Conservation (phyloP, 306 rosid genomes). For the Macrotyloma uniflorum region DNA sequence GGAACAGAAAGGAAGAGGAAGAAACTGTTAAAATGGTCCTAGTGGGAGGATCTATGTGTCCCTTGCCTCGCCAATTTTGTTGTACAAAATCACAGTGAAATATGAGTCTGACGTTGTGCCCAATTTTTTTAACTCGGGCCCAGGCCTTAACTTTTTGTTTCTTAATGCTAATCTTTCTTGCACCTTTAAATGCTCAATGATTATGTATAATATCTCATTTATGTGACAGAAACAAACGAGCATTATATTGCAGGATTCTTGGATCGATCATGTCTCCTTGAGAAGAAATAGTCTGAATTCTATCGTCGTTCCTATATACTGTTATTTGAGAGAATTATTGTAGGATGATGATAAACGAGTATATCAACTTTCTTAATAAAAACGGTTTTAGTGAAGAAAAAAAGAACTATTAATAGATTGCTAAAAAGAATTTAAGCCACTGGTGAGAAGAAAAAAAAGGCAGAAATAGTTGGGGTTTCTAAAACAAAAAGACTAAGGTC, state of each 20-base stretch:
- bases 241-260: slow-evolving; percentile 21
- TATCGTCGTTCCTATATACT: slow-evolving; percentile 1
- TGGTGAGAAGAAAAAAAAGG: background rate
- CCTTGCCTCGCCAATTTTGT: slow-evolving; percentile 41
- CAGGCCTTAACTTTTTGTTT: background rate
- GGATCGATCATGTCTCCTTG: slow-evolving; percentile 14
- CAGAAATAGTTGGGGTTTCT: background rate
- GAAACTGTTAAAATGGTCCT: slow-evolving; percentile 11
- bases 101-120: slow-evolving; percentile 24
- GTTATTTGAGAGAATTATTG: background rate
- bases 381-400: background rate
- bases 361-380: too few relatives aligned
- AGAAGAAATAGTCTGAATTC: slow-evolving; percentile 15
- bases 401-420: background rate
- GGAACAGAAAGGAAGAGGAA: slow-evolving; percentile 35
- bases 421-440: background rate
- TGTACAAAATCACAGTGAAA: slow-evolving; percentile 28
- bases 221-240: slow-evolving; percentile 21
- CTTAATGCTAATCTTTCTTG: background rate
- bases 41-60: slow-evolving; percentile 28
- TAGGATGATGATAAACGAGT: background rate
- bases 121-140: slow-evolving; percentile 4
- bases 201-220: slow-evolving; percentile 36
- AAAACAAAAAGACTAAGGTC: background rate
- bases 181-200: slow-evolving; percentile 19